phyloP scores from a whole-genome alignment of 176 grass and related monocot species.

The Lolium rigidum region DNA sequence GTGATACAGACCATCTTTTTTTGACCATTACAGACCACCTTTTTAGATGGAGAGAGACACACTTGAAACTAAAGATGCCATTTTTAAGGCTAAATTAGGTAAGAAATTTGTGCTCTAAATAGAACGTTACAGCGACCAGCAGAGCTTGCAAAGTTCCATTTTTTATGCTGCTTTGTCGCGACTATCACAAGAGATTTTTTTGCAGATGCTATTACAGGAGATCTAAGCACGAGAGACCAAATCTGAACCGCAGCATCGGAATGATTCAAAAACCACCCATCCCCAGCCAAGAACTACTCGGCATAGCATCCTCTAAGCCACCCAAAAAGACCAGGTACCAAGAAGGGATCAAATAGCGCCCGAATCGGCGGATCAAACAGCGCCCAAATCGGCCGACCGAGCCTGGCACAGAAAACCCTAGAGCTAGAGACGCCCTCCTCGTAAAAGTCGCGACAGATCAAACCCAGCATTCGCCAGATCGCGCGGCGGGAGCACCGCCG shows the following conservation, averaged over 20 bases:
- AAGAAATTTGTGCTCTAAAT: background rate
- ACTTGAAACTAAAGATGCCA: background rate
- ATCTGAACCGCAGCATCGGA: slow-evolving; percentile 32
- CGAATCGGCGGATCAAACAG: slow-evolving; percentile 27
- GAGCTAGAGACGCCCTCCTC: slow-evolving; percentile 24
- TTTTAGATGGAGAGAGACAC: background rate
- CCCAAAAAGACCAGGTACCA: background rate
- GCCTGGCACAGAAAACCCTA: slow-evolving; percentile 32
- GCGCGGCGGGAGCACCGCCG: background rate
- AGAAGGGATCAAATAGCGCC: background rate
- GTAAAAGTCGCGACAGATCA: slow-evolving; percentile 29
- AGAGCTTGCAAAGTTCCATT: slow-evolving; percentile 16
- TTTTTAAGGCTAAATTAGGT: background rate
- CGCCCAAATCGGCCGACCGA: background rate
- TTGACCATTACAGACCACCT: background rate
- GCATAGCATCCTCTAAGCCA: background rate
- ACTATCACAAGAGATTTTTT: slow-evolving; percentile 19
- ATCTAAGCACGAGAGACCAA: slow-evolving; percentile 32
- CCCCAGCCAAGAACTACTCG: slow-evolving; percentile 1
- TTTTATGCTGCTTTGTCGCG: slow-evolving; percentile 7
- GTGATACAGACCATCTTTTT: background rate
- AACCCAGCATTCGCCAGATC: slow-evolving; percentile 40
- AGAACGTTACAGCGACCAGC: background rate
- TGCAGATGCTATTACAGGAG: background rate
- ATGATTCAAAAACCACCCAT: slow-evolving; percentile 24